Conservation (phyloP, 306 rosid species). For the Rubus idaeus region DNA sequence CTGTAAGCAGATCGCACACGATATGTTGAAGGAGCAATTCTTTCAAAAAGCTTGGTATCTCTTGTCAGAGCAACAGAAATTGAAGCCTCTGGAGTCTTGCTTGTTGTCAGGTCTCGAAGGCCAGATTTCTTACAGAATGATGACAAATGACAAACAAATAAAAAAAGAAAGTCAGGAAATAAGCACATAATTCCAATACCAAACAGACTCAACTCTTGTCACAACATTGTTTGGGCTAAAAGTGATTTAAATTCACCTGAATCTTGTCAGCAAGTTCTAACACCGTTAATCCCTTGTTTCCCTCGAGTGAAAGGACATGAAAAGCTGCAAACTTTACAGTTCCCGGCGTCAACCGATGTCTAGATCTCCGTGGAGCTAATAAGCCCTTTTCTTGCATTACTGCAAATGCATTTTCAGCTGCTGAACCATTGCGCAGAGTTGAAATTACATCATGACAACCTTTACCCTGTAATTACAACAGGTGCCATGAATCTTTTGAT, state of each 20-base stretch:
- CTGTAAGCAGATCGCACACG: conserved; percentile 88
- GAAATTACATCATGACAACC: conserved; percentile 78
- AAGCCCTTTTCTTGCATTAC: conserved; percentile 95
- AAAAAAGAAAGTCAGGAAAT: conserved; percentile 11
- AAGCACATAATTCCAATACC: background rate
- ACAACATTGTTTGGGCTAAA: conserved; percentile 8
- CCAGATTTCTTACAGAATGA: conserved; percentile 77
- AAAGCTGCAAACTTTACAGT: conserved; percentile 98
- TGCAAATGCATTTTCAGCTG: conserved; percentile 94
- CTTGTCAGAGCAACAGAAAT: conserved; percentile 99
- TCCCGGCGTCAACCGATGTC: conserved; percentile 98
- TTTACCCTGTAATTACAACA: conserved; percentile 55
- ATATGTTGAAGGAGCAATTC: conserved; percentile 98
- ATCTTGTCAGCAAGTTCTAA: conserved; percentile 97
- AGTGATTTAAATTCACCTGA: conserved; percentile 54
- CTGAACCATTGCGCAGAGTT: conserved; percentile 92
- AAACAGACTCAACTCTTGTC: background rate
- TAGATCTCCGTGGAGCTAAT: conserved; percentile 82
- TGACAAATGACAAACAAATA: background rate
- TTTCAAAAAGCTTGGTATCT: conserved; percentile 96
- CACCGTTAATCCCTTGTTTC: conserved; percentile 84
- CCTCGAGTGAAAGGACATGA: conserved; percentile 96
- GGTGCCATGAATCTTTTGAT: conserved; percentile 19
- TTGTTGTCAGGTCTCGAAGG: conserved; percentile 94
- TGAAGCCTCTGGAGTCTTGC: conserved; percentile 99